Conservation (phyloP, 2,329 filamentous ascomycete genomes). For the Apiospora saccharicola region DNA sequence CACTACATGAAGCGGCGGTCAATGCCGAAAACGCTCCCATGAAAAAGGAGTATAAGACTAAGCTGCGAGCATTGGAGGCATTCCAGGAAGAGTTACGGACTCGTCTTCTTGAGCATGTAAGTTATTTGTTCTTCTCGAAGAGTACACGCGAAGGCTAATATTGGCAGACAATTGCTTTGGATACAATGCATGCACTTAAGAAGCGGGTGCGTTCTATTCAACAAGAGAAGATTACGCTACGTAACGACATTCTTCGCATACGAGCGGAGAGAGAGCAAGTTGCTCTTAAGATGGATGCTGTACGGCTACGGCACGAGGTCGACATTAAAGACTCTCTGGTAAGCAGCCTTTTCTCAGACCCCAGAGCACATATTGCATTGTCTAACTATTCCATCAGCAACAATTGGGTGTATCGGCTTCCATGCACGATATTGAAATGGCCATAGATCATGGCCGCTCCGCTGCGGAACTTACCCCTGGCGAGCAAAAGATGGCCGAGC, state of each 20-base stretch:
- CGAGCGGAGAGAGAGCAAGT: conserved; percentile 68
- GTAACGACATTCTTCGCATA: conserved; percentile 67
- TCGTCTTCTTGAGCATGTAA: conserved; percentile 65
- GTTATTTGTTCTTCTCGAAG: conserved; percentile 35
- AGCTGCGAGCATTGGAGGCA: conserved; percentile 63
- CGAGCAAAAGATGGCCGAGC: conserved; percentile 56
- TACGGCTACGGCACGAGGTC: conserved; percentile 66
- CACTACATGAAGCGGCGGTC: conserved; percentile 52
- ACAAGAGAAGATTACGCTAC: conserved; percentile 62
- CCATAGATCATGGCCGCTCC: conserved; percentile 57
- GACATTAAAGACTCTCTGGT: conserved; percentile 61
- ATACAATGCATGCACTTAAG: conserved; percentile 63
- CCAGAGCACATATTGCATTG: not conserved
- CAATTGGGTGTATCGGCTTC: conserved; percentile 62
- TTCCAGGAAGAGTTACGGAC: conserved; percentile 65
- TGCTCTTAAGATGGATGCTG: conserved; percentile 67
- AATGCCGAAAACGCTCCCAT: conserved; percentile 53
- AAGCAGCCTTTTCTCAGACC: conserved; percentile 34
- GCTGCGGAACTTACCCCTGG: conserved; percentile 52
- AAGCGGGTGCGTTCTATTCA: conserved; percentile 65
- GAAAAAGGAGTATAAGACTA: conserved; percentile 62
- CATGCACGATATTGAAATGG: conserved; percentile 69
- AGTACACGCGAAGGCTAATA: conserved; percentile 26
- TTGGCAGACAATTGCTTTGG: conserved; percentile 63
- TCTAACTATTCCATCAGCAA: conserved; percentile 42